phyloP scores from a whole-genome alignment of 2,329 filamentous ascomycete genomes.

The Ramichloridium luteum region DNA sequence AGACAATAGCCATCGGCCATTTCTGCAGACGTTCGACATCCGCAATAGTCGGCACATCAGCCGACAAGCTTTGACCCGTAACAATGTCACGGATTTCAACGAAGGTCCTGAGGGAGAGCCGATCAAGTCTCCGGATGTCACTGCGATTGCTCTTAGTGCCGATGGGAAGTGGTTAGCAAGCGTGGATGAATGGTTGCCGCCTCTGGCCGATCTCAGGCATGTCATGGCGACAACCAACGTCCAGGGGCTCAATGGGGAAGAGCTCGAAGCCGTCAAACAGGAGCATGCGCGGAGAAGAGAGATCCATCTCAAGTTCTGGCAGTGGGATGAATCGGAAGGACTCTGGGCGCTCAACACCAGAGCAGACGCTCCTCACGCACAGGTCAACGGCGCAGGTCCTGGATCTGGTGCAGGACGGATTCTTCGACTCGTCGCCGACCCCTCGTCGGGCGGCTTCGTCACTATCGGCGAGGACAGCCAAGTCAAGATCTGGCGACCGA shows the following conservation, averaged over 20 bases:
- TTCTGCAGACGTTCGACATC: constrained; percentile 80
- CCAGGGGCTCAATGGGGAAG: constrained; percentile 10
- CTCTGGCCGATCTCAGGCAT: constrained; percentile 52
- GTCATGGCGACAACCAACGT: constrained; percentile 28
- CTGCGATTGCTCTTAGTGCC: constrained; percentile 59
- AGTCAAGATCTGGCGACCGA: constrained; percentile 72
- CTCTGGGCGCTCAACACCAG: constrained; percentile 67
- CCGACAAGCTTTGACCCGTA: constrained; percentile 81
- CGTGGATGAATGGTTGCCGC: constrained; percentile 79
- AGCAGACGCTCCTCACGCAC: constrained; percentile 66
- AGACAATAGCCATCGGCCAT: constrained; percentile 38
- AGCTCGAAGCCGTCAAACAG: constrained; percentile 21
- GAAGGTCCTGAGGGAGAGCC: constrained; percentile 57
- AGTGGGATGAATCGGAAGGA: constrained; percentile 42
- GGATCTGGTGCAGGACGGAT: constrained; percentile 40
- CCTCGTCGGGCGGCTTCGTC: constrained; percentile 59
- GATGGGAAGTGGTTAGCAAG: constrained; percentile 87
- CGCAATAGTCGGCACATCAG: constrained; percentile 62
- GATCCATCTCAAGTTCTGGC: constrained; percentile 86
- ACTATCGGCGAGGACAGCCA: constrained; percentile 72
- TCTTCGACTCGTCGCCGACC: constrained; percentile 61
- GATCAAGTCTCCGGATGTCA: constrained; percentile 67
- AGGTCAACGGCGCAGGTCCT: constrained; percentile 17
- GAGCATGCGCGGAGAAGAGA: constrained; percentile 47
- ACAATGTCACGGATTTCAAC: constrained; percentile 73